phyloP scores from a whole-genome alignment of 352 stramenopile genomes.

The Phytopythium ostracodes region DNA sequence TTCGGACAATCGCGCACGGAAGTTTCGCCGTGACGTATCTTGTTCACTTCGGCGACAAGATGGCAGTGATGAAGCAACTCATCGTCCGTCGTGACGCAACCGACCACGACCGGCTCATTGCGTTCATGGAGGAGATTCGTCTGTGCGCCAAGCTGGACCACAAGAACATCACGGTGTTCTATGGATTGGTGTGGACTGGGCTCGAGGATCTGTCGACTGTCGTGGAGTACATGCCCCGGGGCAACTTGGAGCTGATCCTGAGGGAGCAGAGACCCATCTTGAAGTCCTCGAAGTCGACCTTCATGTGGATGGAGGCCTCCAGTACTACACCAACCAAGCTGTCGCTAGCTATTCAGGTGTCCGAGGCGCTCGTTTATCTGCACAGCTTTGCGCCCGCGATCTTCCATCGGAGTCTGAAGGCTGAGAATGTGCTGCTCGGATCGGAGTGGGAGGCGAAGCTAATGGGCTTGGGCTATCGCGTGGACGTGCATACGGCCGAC shows the following conservation, averaged over 20 bases:
- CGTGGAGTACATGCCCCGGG: conserved; percentile 53
- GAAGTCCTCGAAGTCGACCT: conserved; percentile 15
- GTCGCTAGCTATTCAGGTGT: conserved; percentile 51
- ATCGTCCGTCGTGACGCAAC: conserved; percentile 10
- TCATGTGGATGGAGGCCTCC: conserved; percentile 30
- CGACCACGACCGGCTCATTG: conserved; percentile 26
- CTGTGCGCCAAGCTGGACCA: conserved; percentile 52
- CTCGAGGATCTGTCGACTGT: conserved; percentile 51
- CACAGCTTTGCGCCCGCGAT: conserved; percentile 62
- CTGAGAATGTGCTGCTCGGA: conserved; percentile 59
- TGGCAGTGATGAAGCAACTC: conserved; percentile 33
- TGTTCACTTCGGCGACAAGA: conserved; percentile 30
- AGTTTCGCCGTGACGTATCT: conserved; percentile 32
- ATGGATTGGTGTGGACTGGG: conserved; percentile 54
- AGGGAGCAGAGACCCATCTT: conserved; percentile 34
- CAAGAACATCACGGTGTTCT: conserved; percentile 48
- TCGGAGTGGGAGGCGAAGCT: conserved; percentile 50
- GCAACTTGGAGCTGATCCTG: conserved; percentile 24
- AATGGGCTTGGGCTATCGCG: conserved; percentile 45
- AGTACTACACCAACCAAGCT: conserved; percentile 29
- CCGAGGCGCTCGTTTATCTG: conserved; percentile 55
- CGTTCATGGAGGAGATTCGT: conserved; percentile 70
- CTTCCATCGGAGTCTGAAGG: conserved; percentile 52
- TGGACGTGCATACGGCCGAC: conserved; percentile 29
- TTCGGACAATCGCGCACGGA: conserved; percentile 28